Base-by-base conservation (phyloP, 1,139 yeast genomes). In the Yamadazyma songkhlaensis region DNA sequence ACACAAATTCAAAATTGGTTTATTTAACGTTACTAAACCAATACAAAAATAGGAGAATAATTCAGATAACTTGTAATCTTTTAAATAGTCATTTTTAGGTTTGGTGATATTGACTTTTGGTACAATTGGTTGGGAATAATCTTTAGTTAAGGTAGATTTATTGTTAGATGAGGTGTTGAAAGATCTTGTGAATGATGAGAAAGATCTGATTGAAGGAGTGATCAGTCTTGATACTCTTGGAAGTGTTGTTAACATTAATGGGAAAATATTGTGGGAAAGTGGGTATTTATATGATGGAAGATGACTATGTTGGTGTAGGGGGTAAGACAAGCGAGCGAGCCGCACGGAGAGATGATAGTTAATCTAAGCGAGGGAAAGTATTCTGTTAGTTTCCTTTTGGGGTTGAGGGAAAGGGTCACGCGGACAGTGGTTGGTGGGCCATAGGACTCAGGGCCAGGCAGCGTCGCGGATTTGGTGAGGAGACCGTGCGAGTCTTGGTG, bases 1-100 rank as follows among this genome's bases (percentile, higher is more conserved):
- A 42, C 82, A 82, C 9, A 74, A 44, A 45, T 81, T 67, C 46
- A 84, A 67, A 20, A 79, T 69, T 31, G 82, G 73, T 51, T 79
- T 81, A 58, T 79, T 80, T 29, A 79, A 50, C 1, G 92, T 84
- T 29, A 82, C 82, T 34, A 77, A 43, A 6, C 92, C 92, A 47
- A 84, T 84, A 45, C 82, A 64, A 20, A 81, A 73, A 47, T 79
- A 76, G 0, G 86, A 81, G 34, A 83, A 56, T 35, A 84, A 63
- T 52, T 77, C 82, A 9, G 61, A 50, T 22, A 53, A 43, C 36
- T 56, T 55, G 44, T 67, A 65, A 34, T 61, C 60, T 38, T 58
- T 59, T 42, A 71, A 57, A 49, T 66, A 64, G 45, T 14, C 31
- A 42, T 37, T 40, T 39, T 41, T 40, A 47, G 46, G n/a, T 25